Evolutionary conservation across 495 filamentous ascomycete genomes (phyloP).

Genomic region (Alectoria sarmentosa): DNA sequence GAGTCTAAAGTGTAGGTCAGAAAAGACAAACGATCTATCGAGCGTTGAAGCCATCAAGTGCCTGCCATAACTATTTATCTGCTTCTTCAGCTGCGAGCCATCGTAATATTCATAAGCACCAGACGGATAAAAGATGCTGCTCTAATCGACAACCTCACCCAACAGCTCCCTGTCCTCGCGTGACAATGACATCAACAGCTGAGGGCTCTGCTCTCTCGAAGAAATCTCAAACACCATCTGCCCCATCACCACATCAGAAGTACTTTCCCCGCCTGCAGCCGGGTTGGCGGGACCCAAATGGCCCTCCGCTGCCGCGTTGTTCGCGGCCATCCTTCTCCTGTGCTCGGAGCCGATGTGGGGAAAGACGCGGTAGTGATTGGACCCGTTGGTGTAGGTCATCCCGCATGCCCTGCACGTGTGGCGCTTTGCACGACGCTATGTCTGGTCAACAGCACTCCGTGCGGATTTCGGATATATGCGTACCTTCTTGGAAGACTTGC

Average conservation of each 20-base stretch:
- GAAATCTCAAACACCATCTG: not conserved
- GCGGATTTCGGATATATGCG: not conserved
- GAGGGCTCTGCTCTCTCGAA: not conserved
- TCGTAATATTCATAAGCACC: not conserved
- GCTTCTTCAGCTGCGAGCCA: not conserved
- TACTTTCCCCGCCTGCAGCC: not conserved
- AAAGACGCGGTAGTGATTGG: not conserved
- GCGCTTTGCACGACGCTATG: not conserved
- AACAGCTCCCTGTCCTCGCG: not conserved
- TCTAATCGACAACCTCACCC: not conserved
- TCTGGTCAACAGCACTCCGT: not conserved
- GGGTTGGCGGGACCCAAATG: not conserved
- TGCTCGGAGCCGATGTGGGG: not conserved
- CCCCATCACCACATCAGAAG: not conserved
- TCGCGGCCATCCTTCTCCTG: not conserved
- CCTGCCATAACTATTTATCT: not conserved
- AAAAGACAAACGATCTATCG: not conserved
- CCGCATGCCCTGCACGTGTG: not conserved
- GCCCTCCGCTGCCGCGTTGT: not conserved
- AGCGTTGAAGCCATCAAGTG: not conserved
- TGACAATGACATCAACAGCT: not conserved
- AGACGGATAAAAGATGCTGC: not conserved
- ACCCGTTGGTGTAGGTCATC: not conserved
- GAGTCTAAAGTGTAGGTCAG: not conserved
- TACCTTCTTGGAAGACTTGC: not conserved